These are phyloP conservation scores for Jacaranda copaia DNA, from an alignment of 257 asterid species.

Conservation along the genomic window DNA sequence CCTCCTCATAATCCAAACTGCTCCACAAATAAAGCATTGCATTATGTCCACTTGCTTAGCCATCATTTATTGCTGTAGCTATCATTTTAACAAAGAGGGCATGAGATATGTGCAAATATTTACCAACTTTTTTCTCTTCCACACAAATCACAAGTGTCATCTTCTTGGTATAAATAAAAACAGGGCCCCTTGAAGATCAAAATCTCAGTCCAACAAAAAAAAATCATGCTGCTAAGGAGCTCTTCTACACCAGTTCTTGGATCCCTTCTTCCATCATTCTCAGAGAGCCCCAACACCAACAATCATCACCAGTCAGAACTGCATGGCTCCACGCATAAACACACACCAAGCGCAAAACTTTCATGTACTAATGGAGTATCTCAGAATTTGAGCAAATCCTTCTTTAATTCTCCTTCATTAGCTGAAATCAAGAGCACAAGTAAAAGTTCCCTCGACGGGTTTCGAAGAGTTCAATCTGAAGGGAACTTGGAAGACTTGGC, in stretches of 20 bases:
- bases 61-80: not conserved
- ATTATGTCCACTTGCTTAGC: conserved; percentile 19
- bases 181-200: conserved; percentile 10
- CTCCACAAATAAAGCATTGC: not conserved
- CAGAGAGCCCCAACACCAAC: conserved; percentile 62
- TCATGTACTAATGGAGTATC: conserved; percentile 44
- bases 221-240: conserved; percentile 74
- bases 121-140: conserved; percentile 10
- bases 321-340: conserved; percentile 47
- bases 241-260: conserved; percentile 92
- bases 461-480: conserved; percentile 77
- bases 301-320: conserved; percentile 50
- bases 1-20: conserved; percentile 22
- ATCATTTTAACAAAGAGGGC: not conserved
- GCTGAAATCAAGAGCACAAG: conserved; percentile 39
- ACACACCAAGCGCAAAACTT: conserved; percentile 50
- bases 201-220: not conserved
- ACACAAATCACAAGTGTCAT: conserved; percentile 9
- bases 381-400: conserved; percentile 41
- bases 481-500: conserved; percentile 72
- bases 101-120: not conserved
- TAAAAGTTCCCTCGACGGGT: conserved; percentile 35
- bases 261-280: conserved; percentile 61
- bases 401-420: conserved; percentile 53
- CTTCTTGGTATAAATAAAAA: not conserved